These are phyloP conservation scores for Astraeus odoratus DNA, from an alignment of 768 basidiomycete genomes.

Conservation along the genomic window DNA sequence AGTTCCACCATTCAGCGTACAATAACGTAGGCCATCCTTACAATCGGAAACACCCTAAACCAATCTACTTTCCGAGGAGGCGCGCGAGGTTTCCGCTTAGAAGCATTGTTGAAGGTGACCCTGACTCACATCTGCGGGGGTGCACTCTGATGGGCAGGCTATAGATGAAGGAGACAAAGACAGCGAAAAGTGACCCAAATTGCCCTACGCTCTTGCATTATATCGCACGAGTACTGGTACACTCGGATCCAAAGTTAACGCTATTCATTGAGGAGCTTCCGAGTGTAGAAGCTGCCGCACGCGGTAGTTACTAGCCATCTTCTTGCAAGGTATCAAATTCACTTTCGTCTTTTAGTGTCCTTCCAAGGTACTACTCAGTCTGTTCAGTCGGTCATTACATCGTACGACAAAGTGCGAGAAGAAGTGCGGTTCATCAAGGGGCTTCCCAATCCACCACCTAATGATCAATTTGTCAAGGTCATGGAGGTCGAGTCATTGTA, in stretches of 20 bases:
- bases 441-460: conserved; percentile 21
- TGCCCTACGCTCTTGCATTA: conserved; percentile 93
- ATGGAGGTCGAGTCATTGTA: conserved; percentile 51
- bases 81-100: conserved; percentile 80
- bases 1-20: not conserved
- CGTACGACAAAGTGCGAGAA: conserved; percentile 46
- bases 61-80: conserved; percentile 76
- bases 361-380: conserved; percentile 55
- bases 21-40: conserved; percentile 51
- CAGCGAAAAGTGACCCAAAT: conserved; percentile 53
- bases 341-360: conserved; percentile 47
- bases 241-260: conserved; percentile 56
- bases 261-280: conserved; percentile 78
- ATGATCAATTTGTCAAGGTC: conserved; percentile 58
- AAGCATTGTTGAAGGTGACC: conserved; percentile 71
- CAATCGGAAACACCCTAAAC: conserved; percentile 80
- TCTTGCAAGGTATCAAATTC: not conserved
- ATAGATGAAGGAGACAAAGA: conserved; percentile 81
- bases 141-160: not conserved
- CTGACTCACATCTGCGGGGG: not conserved
- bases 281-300: conserved; percentile 74
- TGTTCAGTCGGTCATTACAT: conserved; percentile 49
- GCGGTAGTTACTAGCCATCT: conserved; percentile 38
- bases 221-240: conserved; percentile 66
- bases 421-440: conserved; percentile 46